Evolutionary conservation across 2,329 filamentous ascomycete species (phyloP), one percentile per base, ranked within the genome.

Genomic region (Penicillium sp.): DNA sequence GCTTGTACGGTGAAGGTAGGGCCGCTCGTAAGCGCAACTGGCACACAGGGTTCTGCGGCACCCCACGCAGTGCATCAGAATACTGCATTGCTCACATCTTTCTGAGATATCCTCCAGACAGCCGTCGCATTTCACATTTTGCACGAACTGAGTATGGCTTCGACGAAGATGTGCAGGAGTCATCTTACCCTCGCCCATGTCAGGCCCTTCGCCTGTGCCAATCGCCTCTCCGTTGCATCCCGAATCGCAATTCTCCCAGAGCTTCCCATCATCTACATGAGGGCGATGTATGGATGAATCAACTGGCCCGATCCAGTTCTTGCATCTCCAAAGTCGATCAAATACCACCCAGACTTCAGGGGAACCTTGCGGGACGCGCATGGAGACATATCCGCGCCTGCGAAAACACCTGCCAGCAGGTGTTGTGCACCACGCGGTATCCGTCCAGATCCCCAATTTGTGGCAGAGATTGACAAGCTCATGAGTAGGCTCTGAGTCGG

Each of bases 311-410:
- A 86, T 78, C 73, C 83, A 82, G 61, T 86, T 86, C 59, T 81
- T 80, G 41, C 81, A 84, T 57, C 83, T 74, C 83, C 83, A 86
- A 45, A 85, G 69, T 51, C 83, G 75, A 68, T 86, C 83, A 63
- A 84, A 85, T 5, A 84, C 83, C n/a, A 85, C 83, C 83, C 83
- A 86, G 6, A 85, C 83, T 63, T 85, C 83, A 37, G 80, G 76
- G 19, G 80, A 80, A 44, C 81, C 81, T 48, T 83, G 81, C 0
- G 81, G 80, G 49, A 80, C 80, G 50, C 83, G 77, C 69, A 82
- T 81, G 11, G 79, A 77, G 50, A 84, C 82, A 69, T 86, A 86
- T 31, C 83, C 82, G 59, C 82, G 79, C 59, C 83, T 71, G 54
- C 83, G 75, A 61, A 80, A 83, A 65, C 83, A 86, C 58, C 83